Evolutionary conservation across 176 grass and related monocot genomes (phyloP).

Genomic region (Bromus sterilis): DNA sequence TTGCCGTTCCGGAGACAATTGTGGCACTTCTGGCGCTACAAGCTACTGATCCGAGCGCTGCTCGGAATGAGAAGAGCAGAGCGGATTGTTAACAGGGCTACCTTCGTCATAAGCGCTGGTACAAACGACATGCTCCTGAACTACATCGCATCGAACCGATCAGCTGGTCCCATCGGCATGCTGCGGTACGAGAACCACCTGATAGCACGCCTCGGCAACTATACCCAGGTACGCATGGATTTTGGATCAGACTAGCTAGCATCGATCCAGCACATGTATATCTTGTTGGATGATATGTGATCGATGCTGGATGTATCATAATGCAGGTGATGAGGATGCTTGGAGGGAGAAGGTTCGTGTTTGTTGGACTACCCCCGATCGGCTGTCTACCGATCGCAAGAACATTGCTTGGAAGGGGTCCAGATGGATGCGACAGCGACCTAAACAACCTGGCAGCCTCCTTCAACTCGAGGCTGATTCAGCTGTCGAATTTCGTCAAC

Average conservation of each 20-base stretch:
- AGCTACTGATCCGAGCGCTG: conserved; percentile 25
- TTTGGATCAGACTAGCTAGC: not conserved
- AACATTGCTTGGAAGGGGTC: conserved; percentile 33
- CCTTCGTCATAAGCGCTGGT: conserved; percentile 52
- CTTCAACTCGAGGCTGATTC: conserved; percentile 52
- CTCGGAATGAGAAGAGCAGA: conserved; percentile 43
- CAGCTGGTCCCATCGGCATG: not conserved
- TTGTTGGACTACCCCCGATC: conserved; percentile 49
- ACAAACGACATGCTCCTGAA: conserved; percentile 45
- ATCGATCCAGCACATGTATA: not conserved
- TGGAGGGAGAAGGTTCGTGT: conserved; percentile 50
- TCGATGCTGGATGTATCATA: not conserved
- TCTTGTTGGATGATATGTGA: not conserved
- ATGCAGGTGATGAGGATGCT: conserved; percentile 51
- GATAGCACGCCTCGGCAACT: conserved; percentile 37
- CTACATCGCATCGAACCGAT: conserved; percentile 29
- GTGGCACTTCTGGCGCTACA: conserved; percentile 49
- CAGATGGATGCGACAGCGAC: conserved; percentile 34
- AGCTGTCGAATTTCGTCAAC: conserved; percentile 20
- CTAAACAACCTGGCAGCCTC: conserved; percentile 48
- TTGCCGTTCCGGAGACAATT: conserved; percentile 43
- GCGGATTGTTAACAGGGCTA: conserved; percentile 41
- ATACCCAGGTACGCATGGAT: conserved; percentile 32
- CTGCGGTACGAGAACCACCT: conserved; percentile 41
- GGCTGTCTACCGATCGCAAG: conserved; percentile 53